These are phyloP conservation scores for Eimeria falciformis DNA, from an alignment of 169 alveolate genomes.

Conservation along the genomic window DNA sequence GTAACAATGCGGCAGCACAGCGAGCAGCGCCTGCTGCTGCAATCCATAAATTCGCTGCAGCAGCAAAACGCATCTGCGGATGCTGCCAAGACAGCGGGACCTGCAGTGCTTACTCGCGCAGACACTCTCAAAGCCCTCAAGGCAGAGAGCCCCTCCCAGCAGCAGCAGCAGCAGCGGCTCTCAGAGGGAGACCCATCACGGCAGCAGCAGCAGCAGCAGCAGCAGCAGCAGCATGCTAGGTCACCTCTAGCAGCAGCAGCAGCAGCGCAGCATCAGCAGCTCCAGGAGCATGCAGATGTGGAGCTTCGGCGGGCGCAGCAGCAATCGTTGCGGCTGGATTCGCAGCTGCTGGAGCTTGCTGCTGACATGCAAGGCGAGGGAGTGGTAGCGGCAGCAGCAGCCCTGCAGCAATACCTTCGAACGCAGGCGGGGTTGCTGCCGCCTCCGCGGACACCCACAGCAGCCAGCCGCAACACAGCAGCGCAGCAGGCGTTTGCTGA, in stretches of 20 bases:
- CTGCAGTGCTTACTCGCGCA: no score
- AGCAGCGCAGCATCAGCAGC: conserved; percentile 3
- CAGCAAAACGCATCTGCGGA: conserved; percentile 1
- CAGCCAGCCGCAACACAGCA: neutral
- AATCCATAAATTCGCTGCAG: conserved; percentile 23
- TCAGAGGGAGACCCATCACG: neutral
- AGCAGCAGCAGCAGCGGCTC: neutral
- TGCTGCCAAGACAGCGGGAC: no score
- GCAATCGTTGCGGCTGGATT: conserved; percentile 1
- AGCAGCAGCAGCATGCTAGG: conserved; percentile 33
- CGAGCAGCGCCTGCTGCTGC: conserved; percentile 57
- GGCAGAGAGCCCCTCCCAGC: no score
- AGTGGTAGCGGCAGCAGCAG: neutral
- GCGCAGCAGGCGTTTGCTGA: conserved; percentile 46
- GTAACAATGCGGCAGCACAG: conserved; percentile 60
- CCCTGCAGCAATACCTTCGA: conserved; percentile 19
- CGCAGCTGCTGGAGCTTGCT: conserved; percentile 45
- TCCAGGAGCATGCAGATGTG: neutral
- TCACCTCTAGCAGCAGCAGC: no score
- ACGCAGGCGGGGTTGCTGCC: conserved; percentile 29
- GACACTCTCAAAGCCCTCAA: no score
- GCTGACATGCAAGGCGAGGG: neutral
- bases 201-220: conserved; percentile 39
- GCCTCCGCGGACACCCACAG: conserved; percentile 35
- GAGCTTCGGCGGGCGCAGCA: conserved; percentile 10